Evolutionary conservation across 768 basidiomycete genomes (phyloP).

Genomic region (Kwoniella sp.): DNA sequence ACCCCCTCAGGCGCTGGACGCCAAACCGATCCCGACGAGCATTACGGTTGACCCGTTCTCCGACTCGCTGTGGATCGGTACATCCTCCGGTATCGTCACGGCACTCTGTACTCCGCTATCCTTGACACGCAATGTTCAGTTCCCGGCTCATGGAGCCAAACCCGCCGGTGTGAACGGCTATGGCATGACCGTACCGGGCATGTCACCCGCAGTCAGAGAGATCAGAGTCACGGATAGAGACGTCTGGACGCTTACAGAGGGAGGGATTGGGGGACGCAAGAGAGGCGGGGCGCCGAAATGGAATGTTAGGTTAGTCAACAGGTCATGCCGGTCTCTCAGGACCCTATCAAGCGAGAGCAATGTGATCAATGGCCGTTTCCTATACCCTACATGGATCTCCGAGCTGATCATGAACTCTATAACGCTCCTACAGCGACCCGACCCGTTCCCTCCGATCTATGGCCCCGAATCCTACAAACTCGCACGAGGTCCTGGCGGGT

Average conservation of each 20-base stretch:
- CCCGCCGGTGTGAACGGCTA: constrained; percentile 49
- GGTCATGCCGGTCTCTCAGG: too few relatives aligned
- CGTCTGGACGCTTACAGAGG: constrained; percentile 61
- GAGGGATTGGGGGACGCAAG: constrained; percentile 57
- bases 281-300: constrained; percentile 56
- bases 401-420: neutral
- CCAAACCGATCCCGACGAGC: constrained; percentile 64
- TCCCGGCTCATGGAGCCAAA: constrained; percentile 49
- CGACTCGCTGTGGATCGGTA: constrained; percentile 85
- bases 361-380: too few relatives aligned
- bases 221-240: constrained; percentile 76
- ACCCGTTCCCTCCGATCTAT: constrained; percentile 42
- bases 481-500: constrained; percentile 54
- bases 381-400: too few relatives aligned
- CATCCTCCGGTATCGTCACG: constrained; percentile 68
- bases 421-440: constrained; percentile 34
- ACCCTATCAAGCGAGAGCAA: too few relatives aligned
- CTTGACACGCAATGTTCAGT: constrained; percentile 49
- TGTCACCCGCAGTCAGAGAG: constrained; percentile 65
- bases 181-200: constrained; percentile 32
- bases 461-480: constrained; percentile 51
- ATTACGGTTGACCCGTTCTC: constrained; percentile 88
- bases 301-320: constrained; percentile 57
- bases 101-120: constrained; percentile 64
- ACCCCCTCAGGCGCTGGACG: constrained; percentile 40